A percentile compares a stretch with the other conserved stretches of the same genome.
phyloP scores from a whole-genome alignment of 1,284 basidiomycete genomes.

The Sporisorium reilianum region DNA sequence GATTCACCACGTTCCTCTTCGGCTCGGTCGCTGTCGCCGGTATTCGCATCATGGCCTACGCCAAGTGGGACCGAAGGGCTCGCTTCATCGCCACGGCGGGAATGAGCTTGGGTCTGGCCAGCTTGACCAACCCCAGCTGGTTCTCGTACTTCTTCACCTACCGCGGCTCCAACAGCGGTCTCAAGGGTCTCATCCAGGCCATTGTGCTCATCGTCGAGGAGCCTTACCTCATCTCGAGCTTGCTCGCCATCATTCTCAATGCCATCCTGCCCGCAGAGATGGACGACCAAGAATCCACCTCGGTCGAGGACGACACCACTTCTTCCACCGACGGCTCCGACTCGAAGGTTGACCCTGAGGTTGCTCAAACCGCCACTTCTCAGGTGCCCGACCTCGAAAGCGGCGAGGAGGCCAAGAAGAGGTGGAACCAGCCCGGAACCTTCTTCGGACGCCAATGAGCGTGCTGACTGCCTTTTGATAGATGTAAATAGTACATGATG shows the following conservation, averaged over 20 bases:
- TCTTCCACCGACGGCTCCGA: constrained; percentile 13
- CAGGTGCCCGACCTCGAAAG: constrained; percentile 25
- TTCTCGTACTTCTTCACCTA: constrained; percentile 47
- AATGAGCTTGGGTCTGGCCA: constrained; percentile 34
- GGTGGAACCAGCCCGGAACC: constrained; percentile 28
- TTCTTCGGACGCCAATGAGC: constrained; percentile 20
- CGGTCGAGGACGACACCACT: constrained; percentile 12
- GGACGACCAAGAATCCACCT: constrained; percentile 8
- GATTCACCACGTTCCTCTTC: constrained; percentile 47
- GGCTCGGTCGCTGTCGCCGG: constrained; percentile 40
- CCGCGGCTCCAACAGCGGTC: constrained; percentile 20
- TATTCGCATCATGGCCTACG: constrained; percentile 47
- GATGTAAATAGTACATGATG: background rate
- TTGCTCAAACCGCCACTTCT: background rate
- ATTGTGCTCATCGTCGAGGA: constrained; percentile 45
- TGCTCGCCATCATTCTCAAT: constrained; percentile 40
- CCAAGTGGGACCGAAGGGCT: constrained; percentile 42
- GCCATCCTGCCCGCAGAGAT: constrained; percentile 27
- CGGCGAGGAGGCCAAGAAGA: constrained; percentile 12
- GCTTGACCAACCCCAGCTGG: constrained; percentile 36
- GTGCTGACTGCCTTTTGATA: background rate
- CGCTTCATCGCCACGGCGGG: constrained; percentile 42
- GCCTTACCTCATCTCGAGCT: constrained; percentile 41
- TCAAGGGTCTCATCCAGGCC: constrained; percentile 39
- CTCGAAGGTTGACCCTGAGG: constrained; percentile 9